Evolutionary conservation across 2,329 filamentous ascomycete genomes (phyloP), one percentile per base, ranked within the genome.

Genomic region (Phialemonium atrogriseum): DNA sequence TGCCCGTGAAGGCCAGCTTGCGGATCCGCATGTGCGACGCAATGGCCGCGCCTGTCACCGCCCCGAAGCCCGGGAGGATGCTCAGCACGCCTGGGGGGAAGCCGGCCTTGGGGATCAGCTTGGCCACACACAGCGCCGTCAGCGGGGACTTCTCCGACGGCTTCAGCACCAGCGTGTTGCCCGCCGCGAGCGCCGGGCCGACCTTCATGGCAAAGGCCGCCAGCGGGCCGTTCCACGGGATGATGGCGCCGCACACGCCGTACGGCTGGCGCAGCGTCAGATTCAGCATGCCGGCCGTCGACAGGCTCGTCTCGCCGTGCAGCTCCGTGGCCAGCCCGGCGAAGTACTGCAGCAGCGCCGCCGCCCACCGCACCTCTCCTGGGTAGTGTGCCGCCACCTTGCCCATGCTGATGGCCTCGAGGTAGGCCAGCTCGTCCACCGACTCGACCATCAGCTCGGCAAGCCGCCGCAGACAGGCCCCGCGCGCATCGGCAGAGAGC

Each of bases 11-110:
- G 38, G 70, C 70, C 40, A 78, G 60, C 60, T 76, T 76, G 59
- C 77, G 71, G 40, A 78, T 57, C 24, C 45, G 42, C 39, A 41
- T 42, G 36, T 48, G 45, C 5, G 37, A 28, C 7, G 45, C 19
- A 11, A 48, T 36, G 4, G 35, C 22, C 14, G 41, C 37, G 18
- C 45, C 45, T 16, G 36, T 40, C 20, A 39, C 36, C 29, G 24
- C 19, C 29, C 78, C 78, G 41, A 75, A 65, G 4, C 79, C 79
- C 36, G 79, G 80, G 30, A 83, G 44, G 34, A 84, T 66, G 51
- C 83, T 83, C 43, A 83, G 58, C 10, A 84, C 78, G 31, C 79
- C 79, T 2, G 77, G 69, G 9, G 79, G 79, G 51, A 83, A 83
- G 1, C 79, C 79, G 21, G 77, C 77, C 45, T 82, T 67, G 41